Evolutionary conservation across 148 eudicot species (phyloP), one percentile per base, ranked within the genome.

Genomic region (Polygonum aviculare): DNA sequence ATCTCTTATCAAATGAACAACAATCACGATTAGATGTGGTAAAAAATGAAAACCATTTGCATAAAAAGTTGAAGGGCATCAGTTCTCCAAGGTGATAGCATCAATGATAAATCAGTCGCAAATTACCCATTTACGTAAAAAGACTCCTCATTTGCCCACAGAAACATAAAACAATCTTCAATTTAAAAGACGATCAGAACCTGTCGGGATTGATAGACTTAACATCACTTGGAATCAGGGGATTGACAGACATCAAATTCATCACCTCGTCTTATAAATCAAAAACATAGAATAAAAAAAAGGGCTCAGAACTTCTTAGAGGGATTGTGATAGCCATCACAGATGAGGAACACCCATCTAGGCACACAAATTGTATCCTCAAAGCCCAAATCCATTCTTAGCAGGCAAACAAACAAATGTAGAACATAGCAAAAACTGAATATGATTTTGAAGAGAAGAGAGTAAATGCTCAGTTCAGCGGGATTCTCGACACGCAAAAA

Each of bases 381-480:
- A 26, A 10, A 2, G 36, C 69, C 69, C 59, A 18, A 18, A 0
- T n/a, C 5, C 31, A 26, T 26, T 1, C 31, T 26, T 26, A 26
- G 1, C 31, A 26, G 31, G 1, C 18, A 16, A 18, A 54, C 16
- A 6, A 3, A 16, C 0, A 1, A 54, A 26, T 26, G 31, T 26
- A 26, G 31, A 26, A 26, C 31, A 26, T 26, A n/a, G n/a, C n/a
- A n/a, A n/a, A 54, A 26, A n/a, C 21, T 16, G 19, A 54, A n/a
- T 18, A 19, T 9, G 21, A 19, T n/a, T 21, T 19, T 14, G 26
- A 50, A 16, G 14, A 3, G 10, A 49, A 35, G 26, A 22, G 51
- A 50, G 73, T 40, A 52, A 80, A 74, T 72, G 85, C 85, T 86
- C 89, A 73, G 89, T 82, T 82, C 85, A 82, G 89, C 85, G 85